Evolutionary conservation across 2,329 filamentous ascomycete species (phyloP).

Genomic region (Scedosporium aurantiacum): DNA sequence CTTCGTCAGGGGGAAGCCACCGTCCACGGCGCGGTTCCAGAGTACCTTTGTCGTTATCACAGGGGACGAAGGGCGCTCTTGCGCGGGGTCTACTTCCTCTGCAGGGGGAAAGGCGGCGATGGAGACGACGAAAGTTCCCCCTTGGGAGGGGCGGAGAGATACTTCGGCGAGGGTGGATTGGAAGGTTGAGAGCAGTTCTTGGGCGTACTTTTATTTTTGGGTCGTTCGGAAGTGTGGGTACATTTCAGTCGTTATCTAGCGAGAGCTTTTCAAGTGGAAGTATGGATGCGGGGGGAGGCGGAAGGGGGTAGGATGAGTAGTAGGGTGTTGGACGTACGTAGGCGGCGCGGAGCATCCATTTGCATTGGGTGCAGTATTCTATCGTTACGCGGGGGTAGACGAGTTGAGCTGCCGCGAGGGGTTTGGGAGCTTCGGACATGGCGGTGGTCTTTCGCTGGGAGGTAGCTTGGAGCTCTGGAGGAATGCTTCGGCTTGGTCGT

Average conservation of each 20-base stretch:
- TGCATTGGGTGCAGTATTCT: slow-evolving; percentile 85
- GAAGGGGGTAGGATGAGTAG: neutral
- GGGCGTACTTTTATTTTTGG: slow-evolving; percentile 55
- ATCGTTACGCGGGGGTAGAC: slow-evolving; percentile 64
- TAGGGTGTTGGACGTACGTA: slow-evolving; percentile 49
- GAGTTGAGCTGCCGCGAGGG: neutral
- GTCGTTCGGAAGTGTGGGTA: neutral
- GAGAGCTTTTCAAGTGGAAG: too few relatives aligned
- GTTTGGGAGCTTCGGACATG: neutral
- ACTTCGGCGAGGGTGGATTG: slow-evolving; percentile 74
- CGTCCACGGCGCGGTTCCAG: slow-evolving; percentile 81
- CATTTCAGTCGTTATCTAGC: too few relatives aligned
- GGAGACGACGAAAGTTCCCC: slow-evolving; percentile 70
- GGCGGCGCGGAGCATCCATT: slow-evolving; percentile 79
- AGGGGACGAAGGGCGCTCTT: neutral
- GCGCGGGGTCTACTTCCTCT: neutral
- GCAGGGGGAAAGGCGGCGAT: slow-evolving; percentile 32
- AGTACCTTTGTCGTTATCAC: slow-evolving; percentile 41
- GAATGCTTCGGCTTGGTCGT: too few relatives aligned
- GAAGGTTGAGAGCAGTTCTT: slow-evolving; percentile 94
- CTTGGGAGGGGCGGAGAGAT: slow-evolving; percentile 72
- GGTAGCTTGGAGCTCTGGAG: too few relatives aligned
- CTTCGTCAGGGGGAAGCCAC: slow-evolving; percentile 90
- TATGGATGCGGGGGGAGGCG: neutral
- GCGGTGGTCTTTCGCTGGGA: too few relatives aligned